Percentiles rank a stretch among this genome's conserved stretches.
phyloP scores from a whole-genome alignment of 495 filamentous ascomycete species.

The Cladorrhinum samala region DNA sequence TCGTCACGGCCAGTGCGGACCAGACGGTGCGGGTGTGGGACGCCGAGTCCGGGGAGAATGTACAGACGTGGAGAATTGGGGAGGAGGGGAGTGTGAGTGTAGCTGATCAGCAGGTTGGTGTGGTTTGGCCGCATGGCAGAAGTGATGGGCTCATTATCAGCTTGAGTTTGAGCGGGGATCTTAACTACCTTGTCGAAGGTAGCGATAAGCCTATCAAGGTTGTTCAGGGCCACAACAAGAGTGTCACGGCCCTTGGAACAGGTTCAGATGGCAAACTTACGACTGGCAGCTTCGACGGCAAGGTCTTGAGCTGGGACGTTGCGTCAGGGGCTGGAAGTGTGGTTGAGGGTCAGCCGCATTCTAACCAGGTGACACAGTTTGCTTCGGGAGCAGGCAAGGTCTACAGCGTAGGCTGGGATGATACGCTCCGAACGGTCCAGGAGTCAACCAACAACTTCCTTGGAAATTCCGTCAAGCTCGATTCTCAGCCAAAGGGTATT shows the following conservation, averaged over 20 bases:
- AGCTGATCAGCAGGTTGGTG: conserved; percentile 85
- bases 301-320: conserved; percentile 76
- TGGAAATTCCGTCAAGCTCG: conserved; percentile 40
- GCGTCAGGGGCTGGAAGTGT: conserved; percentile 56
- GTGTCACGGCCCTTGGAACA: conserved; percentile 66
- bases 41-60: conserved; percentile 65
- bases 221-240: conserved; percentile 91
- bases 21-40: conserved; percentile 90
- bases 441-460: conserved; percentile 44
- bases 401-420: conserved; percentile 92
- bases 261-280: conserved; percentile 51
- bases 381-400: conserved; percentile 53
- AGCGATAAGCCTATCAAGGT: conserved; percentile 60
- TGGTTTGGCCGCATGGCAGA: conserved; percentile 82
- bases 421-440: conserved; percentile 78
- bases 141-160: conserved; percentile 84
- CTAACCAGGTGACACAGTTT: conserved; percentile 76
- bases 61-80: conserved; percentile 83
- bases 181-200: conserved; percentile 79
- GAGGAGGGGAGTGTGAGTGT: conserved; percentile 68
- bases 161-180: conserved; percentile 76
- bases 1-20: conserved; percentile 89
- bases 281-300: conserved; percentile 88
- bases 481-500: conserved; percentile 47
- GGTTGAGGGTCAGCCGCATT: conserved; percentile 73